Base-by-base conservation (phyloP, 2,329 filamentous ascomycete genomes). In the Alternaria infectoria region DNA sequence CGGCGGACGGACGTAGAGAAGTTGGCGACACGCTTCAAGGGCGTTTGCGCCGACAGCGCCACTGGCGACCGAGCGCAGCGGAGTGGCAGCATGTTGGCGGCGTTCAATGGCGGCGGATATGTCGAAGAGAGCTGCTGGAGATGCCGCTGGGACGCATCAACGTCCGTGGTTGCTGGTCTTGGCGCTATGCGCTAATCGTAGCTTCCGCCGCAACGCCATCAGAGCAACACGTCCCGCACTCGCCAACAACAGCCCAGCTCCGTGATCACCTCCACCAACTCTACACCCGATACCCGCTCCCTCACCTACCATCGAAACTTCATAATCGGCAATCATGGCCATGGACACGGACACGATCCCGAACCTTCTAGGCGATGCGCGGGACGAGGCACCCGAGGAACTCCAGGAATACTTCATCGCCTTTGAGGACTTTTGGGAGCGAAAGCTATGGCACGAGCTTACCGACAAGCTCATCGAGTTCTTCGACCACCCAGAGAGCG, bases 371-470 rank as follows among this genome's bases (percentile, higher is more conserved):
- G 89, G 90, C 65, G 91, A 97, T 74, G 92, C 96, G 87, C 91
- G 93, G 79, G 93, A 97, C 78, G 86, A 90, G 79, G 92, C 93
- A 75, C 92, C 93, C 56, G 92, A 93, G 72, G 92, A 97, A 80
- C 88, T 97, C 57, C 94, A 97, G 83, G 88, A 91, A 75, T 89
- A 92, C 76, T 92, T 97, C 81, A 87, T 99, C 74, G 89, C 91
- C 75, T 97, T 99, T 71, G 96, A 99, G 85, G 93, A 97, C 80
- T 92, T 90, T 78, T 99, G 96, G 96, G 96, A 99, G 86, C 90
- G 95, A 76, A 97, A 97, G 84, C 88, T 99, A 83, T 99, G 96
- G 96, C 96, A 99, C 85, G 94, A 99, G 83, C 91, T 99, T 71
- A 99, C 96, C 36, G 91, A 97, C 77, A 86, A 90, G 57, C 88